A percentile compares a stretch with the other conserved stretches of the same genome.
Evolutionary conservation across 345 rosid genomes (phyloP).

Genomic region (Capsella bursapastoris): DNA sequence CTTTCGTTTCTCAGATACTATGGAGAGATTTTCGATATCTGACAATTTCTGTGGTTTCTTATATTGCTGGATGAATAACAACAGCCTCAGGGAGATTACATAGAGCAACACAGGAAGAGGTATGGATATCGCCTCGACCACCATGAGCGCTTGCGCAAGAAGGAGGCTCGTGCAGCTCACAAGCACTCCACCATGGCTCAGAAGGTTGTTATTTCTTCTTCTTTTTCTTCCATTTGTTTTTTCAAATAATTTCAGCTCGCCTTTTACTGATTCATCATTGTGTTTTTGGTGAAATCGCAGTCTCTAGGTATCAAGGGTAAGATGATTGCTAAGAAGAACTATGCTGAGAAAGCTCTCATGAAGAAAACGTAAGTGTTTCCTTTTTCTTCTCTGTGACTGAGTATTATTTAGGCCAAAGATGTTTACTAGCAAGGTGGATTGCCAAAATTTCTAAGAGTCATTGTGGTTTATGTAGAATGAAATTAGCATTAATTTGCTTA

Average conservation of each 20-base stretch:
- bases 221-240: neutral
- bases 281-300: slow-evolving; percentile 36
- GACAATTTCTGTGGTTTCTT: slow-evolving; percentile 9
- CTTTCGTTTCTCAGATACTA: neutral
- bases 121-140: slow-evolving; percentile 79
- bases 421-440: neutral
- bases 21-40: neutral
- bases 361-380: slow-evolving; percentile 65
- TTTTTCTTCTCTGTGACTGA: neutral
- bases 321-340: slow-evolving; percentile 76
- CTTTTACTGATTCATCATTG: slow-evolving; percentile 10
- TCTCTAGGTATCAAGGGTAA: slow-evolving; percentile 80
- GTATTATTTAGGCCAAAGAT: neutral
- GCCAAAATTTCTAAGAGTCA: neutral
- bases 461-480: neutral
- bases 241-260: neutral
- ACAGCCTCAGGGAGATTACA: slow-evolving; percentile 97
- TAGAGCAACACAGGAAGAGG: slow-evolving; percentile 80
- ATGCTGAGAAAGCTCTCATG: slow-evolving; percentile 78
- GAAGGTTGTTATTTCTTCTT: slow-evolving; percentile 43
- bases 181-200: slow-evolving; percentile 76
- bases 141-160: slow-evolving; percentile 89
- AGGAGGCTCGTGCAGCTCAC: slow-evolving; percentile 88
- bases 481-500: neutral
- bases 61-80: slow-evolving; percentile 20